Conservation (phyloP, 2,329 filamentous ascomycete species). For the Helicocarpus griseus region DNA sequence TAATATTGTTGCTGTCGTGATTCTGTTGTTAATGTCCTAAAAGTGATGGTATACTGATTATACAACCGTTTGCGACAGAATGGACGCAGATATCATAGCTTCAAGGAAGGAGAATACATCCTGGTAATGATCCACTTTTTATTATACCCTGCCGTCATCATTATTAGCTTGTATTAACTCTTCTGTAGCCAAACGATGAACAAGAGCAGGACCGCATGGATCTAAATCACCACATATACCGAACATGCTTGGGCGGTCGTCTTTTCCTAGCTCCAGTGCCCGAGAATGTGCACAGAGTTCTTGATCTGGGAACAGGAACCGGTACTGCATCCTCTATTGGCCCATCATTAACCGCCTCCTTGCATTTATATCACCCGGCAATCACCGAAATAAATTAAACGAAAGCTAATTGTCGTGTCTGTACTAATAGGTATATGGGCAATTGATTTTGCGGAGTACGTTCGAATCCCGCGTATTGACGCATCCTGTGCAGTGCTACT, state of each 20-base stretch:
- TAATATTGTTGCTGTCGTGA: too few species aligned
- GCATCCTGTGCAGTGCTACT: background rate
- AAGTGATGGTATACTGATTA: background rate
- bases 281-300: conserved; percentile 9
- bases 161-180: background rate
- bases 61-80: background rate
- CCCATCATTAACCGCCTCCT: background rate
- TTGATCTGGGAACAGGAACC: conserved; percentile 14
- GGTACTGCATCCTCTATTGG: conserved; percentile 4
- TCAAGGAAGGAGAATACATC: conserved; percentile 3
- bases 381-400: background rate
- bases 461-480: background rate
- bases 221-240: conserved; percentile 17
- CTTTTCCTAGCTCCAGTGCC: conserved; percentile 19
- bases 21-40: too few species aligned
- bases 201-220: conserved; percentile 13
- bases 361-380: background rate
- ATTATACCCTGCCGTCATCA: background rate
- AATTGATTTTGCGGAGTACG: conserved; percentile 13
- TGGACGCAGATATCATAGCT: conserved; percentile 1
- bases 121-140: background rate
- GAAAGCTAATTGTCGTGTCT: background rate
- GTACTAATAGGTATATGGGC: conserved; percentile 10
- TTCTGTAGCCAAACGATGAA: conserved; percentile 8
- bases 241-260: conserved; percentile 15